Conservation (phyloP, 2,329 filamentous ascomycete genomes). For the Alternaria alternata region DNA sequence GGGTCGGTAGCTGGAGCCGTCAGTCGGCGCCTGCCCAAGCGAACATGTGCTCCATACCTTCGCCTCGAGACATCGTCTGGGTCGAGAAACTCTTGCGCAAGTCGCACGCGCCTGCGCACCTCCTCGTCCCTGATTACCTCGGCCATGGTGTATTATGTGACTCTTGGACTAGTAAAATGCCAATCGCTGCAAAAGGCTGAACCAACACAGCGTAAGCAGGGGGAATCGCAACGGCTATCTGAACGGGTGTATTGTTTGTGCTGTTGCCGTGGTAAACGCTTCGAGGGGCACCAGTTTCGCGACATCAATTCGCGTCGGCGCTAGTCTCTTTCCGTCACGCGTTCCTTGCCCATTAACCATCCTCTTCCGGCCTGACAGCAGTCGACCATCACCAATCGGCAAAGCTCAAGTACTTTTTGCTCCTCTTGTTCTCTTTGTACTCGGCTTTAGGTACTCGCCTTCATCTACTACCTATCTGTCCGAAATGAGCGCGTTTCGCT, state of each 20-base stretch:
- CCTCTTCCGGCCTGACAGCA: constrained; percentile 28
- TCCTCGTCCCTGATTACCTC: constrained; percentile 77
- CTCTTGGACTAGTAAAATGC: not conserved
- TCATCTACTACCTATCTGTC: no score
- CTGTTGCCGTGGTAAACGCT: constrained; percentile 16
- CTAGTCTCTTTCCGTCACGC: constrained; percentile 28
- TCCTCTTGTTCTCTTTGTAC: not conserved
- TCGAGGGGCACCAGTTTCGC: constrained; percentile 30
- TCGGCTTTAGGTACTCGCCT: no score
- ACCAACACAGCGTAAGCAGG: not conserved
- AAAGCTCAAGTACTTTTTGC: not conserved
- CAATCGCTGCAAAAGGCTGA: not conserved
- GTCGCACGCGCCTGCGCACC: constrained; percentile 81
- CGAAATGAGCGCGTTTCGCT: no score
- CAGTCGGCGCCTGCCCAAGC: constrained; percentile 24
- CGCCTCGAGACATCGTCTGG: constrained; percentile 71
- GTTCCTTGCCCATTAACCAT: constrained; percentile 25
- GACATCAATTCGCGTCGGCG: constrained; percentile 25
- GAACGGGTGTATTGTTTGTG: constrained; percentile 18
- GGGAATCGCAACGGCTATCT: constrained; percentile 17
- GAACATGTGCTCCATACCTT: constrained; percentile 51
- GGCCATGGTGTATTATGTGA: constrained; percentile 29
- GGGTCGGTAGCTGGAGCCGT: constrained; percentile 77
- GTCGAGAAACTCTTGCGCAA: constrained; percentile 92
- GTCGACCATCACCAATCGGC: not conserved